Evolutionary conservation across 2,329 filamentous ascomycete genomes (phyloP), one percentile per base, ranked within the genome.

Genomic region (Xylariaceae sp.): DNA sequence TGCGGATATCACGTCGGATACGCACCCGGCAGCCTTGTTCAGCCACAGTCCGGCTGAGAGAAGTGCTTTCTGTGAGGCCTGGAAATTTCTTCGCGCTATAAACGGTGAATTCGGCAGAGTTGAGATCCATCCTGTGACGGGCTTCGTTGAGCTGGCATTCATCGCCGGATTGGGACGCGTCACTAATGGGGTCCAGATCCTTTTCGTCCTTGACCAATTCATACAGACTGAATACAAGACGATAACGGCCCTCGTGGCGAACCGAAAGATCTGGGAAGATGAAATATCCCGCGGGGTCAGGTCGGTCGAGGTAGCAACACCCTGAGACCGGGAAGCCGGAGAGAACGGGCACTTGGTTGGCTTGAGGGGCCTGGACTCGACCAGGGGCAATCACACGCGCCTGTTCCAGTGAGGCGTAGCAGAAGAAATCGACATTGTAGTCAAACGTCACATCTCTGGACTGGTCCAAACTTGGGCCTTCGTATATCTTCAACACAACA

Each of bases 11-110:
- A 58, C 94, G 89, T 51, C 94, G 84, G 64, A 99, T 99, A 42
- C 94, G 88, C 28, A 99, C 94, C 60, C 93, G 90, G 71, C 94
- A 97, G 53, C 94, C 94, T 72, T 99, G 94, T 71, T 99, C 93
- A 16, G 93, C 92, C 41, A 99, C 91, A 34, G 90, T 88, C 57
- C 92, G 88, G 72, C 92, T 97, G 45, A 97, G 77, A 12, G 82
- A 77, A 0, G 94, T 99, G 74, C 91, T 97, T 70, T 94, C 90
- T 42, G 89, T 87, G 53, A 97, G 76, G 16, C 93, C 94, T 14
- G 94, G 94, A 74, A 99, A 99, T 75, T 97, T 97, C 84, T 97
- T 99, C 47, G 94, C 94, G 63, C 92, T 97, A 75, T 82, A 97
- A 40, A 97, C 94, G 45, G 83, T 86, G 70, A 99, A 97, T 0